phyloP scores from a whole-genome alignment of 2,329 filamentous ascomycete species.

The Diaporthe sp. region DNA sequence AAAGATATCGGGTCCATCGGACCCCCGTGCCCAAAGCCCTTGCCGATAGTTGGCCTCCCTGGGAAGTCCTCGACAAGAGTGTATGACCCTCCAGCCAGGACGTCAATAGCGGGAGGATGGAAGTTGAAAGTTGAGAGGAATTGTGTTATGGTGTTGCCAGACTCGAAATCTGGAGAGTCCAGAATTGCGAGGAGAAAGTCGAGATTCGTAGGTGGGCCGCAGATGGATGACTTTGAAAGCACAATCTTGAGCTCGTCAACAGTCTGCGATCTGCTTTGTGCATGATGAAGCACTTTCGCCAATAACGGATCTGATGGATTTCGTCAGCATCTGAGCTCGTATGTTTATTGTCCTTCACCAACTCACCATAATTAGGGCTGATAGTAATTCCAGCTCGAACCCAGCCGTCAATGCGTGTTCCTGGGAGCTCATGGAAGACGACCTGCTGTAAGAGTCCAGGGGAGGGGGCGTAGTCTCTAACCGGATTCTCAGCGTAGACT shows the following conservation, averaged over 20 bases:
- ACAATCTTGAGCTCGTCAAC: conserved; percentile 57
- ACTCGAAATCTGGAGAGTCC: conserved; percentile 56
- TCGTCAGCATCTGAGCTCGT: not conserved
- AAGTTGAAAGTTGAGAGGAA: conserved; percentile 66
- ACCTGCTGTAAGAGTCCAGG: conserved; percentile 71
- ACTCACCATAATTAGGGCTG: conserved; percentile 66
- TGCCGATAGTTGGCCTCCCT: conserved; percentile 66
- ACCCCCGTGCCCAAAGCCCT: conserved; percentile 70
- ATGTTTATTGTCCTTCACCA: rapidly evolving
- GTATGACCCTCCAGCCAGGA: conserved; percentile 67
- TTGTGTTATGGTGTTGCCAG: conserved; percentile 68
- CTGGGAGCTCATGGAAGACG: conserved; percentile 61
- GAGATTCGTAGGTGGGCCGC: conserved; percentile 68
- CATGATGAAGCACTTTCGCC: conserved; percentile 70
- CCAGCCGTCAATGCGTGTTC: conserved; percentile 73
- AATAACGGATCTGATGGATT: conserved; percentile 60
- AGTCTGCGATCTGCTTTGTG: conserved; percentile 52
- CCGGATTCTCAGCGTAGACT: conserved; percentile 64
- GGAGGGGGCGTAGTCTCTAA: conserved; percentile 68
- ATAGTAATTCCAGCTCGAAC: conserved; percentile 68
- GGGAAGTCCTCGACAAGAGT: conserved; percentile 71
- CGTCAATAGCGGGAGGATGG: conserved; percentile 64
- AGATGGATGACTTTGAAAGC: conserved; percentile 59
- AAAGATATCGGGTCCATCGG: conserved; percentile 73
- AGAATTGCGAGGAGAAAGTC: conserved; percentile 66